Conservation (phyloP, 345 rosid genomes). For the Rhodamnia argentea region DNA sequence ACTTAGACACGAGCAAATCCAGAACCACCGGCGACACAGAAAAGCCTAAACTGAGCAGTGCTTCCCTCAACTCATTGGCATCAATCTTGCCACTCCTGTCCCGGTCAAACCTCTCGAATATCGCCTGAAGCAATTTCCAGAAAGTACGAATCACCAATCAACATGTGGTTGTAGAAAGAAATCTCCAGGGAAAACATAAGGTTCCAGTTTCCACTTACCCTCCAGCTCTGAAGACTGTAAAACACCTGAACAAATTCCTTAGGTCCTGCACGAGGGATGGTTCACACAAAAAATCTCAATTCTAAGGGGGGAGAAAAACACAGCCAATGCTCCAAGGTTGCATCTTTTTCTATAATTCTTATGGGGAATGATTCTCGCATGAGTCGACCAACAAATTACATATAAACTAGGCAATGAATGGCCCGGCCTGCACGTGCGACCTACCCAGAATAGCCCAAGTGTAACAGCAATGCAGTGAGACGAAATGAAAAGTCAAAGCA, state of each 20-base stretch:
- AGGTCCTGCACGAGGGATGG: conserved; percentile 42
- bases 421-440: no score
- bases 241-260: conserved; percentile 75
- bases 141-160: background rate
- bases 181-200: background rate
- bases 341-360: background rate
- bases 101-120: conserved; percentile 75
- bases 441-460: background rate
- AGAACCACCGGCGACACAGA: conserved; percentile 61
- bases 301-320: background rate
- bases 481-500: background rate
- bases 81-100: conserved; percentile 90
- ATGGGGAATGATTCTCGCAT: background rate
- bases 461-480: background rate
- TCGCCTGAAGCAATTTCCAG: conserved; percentile 27
- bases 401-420: background rate
- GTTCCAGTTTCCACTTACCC: conserved; percentile 34
- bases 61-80: conserved; percentile 69
- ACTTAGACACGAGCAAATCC: conserved; percentile 79
- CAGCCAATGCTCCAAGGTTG: background rate
- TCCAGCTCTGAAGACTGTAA: conserved; percentile 93
- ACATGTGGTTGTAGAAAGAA: background rate
- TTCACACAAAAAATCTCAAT: background rate
- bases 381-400: background rate
- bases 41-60: conserved; percentile 76